Evolutionary conservation across 768 basidiomycete genomes (phyloP).

Genomic region (Serendipita sp.): DNA sequence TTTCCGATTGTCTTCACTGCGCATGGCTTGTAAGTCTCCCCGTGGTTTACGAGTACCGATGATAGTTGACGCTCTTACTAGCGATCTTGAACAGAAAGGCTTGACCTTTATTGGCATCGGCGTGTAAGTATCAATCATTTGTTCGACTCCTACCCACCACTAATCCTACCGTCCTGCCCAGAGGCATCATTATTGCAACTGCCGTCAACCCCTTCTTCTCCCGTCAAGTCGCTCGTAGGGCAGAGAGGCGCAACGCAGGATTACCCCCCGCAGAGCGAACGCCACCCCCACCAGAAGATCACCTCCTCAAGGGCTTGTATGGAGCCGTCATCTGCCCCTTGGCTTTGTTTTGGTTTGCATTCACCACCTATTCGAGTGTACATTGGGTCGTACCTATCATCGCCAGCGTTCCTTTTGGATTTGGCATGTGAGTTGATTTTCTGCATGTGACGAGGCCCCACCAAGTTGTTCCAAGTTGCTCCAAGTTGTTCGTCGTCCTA

Average conservation of each 20-base stretch:
- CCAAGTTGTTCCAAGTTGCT: no score
- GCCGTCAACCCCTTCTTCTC: background rate
- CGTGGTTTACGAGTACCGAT: background rate
- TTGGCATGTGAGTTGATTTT: slow-evolving; percentile 25
- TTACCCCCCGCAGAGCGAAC: slow-evolving; percentile 9
- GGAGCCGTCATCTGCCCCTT: slow-evolving; percentile 56
- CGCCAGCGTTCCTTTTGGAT: slow-evolving; percentile 31
- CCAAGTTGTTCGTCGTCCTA: background rate
- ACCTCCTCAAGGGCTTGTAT: slow-evolving; percentile 47
- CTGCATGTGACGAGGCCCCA: slow-evolving; percentile 11
- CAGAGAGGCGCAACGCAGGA: background rate
- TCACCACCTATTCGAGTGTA: slow-evolving; percentile 31
- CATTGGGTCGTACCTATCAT: slow-evolving; percentile 35
- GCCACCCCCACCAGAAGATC: slow-evolving; percentile 45
- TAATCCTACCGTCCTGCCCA: background rate
- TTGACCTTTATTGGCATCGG: slow-evolving; percentile 19
- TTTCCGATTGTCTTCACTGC: slow-evolving; percentile 18
- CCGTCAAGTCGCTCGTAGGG: background rate
- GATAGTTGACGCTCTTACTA: background rate
- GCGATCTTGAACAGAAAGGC: slow-evolving; percentile 16
- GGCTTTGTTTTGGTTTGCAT: slow-evolving; percentile 40
- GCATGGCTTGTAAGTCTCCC: slow-evolving; percentile 19
- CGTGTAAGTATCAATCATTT: slow-evolving; percentile 10
- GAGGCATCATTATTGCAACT: background rate
- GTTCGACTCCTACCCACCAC: slow-evolving; percentile 7